These are phyloP conservation scores for Hypomyces perniciosus DNA, from an alignment of 2,329 filamentous ascomycete species.

Conservation along the genomic window DNA sequence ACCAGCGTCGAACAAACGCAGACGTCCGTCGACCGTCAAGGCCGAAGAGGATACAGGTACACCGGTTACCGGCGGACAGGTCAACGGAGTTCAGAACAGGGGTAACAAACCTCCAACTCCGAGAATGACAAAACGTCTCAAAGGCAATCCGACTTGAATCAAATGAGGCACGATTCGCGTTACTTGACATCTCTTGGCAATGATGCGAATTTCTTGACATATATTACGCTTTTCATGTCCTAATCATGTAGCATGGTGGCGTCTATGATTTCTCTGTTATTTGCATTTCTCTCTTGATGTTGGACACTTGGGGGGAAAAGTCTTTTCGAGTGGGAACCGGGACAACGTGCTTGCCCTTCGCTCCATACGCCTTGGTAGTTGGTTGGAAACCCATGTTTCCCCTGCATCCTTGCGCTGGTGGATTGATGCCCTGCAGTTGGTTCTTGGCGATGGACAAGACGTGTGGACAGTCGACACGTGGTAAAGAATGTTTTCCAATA, in stretches of 20 bases:
- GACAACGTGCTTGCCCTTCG: not conserved
- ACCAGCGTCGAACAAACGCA: slow-evolving; percentile 53
- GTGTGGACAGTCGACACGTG: slow-evolving; percentile 5
- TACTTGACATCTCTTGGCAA: not conserved
- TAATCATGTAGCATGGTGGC: slow-evolving; percentile 32
- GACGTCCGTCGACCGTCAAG: slow-evolving; percentile 53
- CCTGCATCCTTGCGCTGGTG: slow-evolving; percentile 5
- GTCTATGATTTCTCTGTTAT: slow-evolving; percentile 24
- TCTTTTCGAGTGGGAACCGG: slow-evolving; percentile 6
- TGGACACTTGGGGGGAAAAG: slow-evolving; percentile 17
- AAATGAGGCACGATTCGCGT: not conserved
- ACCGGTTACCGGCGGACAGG: slow-evolving; percentile 37
- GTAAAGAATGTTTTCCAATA: slow-evolving; percentile 2
- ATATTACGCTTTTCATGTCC: slow-evolving; percentile 21
- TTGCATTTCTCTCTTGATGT: slow-evolving; percentile 18
- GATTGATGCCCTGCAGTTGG: slow-evolving; percentile 9
- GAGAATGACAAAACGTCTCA: slow-evolving; percentile 50
- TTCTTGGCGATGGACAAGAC: slow-evolving; percentile 9
- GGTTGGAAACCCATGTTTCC: slow-evolving; percentile 9
- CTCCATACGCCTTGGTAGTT: slow-evolving; percentile 1
- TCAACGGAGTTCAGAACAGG: slow-evolving; percentile 46
- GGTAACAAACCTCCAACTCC: slow-evolving; percentile 53
- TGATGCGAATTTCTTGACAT: not conserved
- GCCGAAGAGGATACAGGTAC: slow-evolving; percentile 51
- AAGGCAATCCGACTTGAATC: slow-evolving; percentile 37